Evolutionary conservation across 78 protist genomes (phyloP), one percentile per base, ranked within the genome.

Genomic region (Mastigamoeba balamuthi): DNA sequence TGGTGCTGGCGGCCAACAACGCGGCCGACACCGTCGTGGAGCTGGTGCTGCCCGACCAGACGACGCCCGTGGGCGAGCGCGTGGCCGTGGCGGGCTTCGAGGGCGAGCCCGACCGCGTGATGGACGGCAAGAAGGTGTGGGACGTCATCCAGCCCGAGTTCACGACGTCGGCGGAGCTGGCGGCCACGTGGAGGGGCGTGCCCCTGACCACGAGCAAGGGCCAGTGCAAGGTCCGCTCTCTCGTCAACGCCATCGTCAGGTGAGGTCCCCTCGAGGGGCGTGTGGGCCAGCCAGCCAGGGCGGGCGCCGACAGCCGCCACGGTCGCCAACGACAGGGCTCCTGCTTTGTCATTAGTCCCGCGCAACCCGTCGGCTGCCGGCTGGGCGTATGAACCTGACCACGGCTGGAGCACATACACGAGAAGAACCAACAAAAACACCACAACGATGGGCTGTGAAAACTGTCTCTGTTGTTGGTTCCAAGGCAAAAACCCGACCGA

Each of bases 1-100:
- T 83, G 87, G 74, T 83, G 25, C 74, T 83, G 39, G 75, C 78
- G 6, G 87, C 87, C 10, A 17, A 68, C 53, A 71, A 77, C 8
- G 30, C 80, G 40, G 81, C 6, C 25, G 28, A 53, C 48, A 77
- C 71, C 7, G 40, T 28, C 25, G 81, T 77, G 29, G 81, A 77
- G 43, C 33, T 77, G 6, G 82, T 77, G 7, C 27, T 76, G 7
- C 81, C 81, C 7, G 65, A 6, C 25, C 28, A 7, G 23, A 8
- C 72, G 9, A 76, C 7, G 33, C 58, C 58, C 58, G 40, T 75
- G 6, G 81, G 81, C 9, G 81, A 77, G 10, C 41, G 65, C 7
- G 81, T 77, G 7, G 6, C 43, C 6, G 7, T 75, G n/a, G 78
- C 52, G 6, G 81, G 81, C 7, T 74, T 48, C 58, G 33, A 17